These are phyloP conservation scores for Aspergillus pseudoviridinutans DNA, from an alignment of 2,329 filamentous ascomycete species.

Conservation along the genomic window DNA sequence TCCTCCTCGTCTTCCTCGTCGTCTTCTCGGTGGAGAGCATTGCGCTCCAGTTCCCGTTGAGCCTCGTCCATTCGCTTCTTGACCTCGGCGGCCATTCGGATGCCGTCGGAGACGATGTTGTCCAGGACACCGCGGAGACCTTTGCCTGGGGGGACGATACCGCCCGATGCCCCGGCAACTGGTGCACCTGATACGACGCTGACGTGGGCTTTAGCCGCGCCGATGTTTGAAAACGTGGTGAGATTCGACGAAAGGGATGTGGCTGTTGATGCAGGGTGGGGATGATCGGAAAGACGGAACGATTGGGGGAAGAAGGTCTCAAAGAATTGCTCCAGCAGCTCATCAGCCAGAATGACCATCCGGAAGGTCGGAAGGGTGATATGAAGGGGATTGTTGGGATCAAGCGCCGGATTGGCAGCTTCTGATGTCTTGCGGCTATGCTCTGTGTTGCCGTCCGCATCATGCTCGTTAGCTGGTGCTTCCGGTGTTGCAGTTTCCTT, in stretches of 20 bases:
- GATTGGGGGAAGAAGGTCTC: slow-evolving; percentile 92
- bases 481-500: slow-evolving; percentile 16
- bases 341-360: slow-evolving; percentile 96
- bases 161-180: slow-evolving; percentile 50
- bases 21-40: slow-evolving; percentile 62
- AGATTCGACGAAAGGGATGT: slow-evolving; percentile 63
- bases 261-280: slow-evolving; percentile 44
- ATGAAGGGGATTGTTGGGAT: slow-evolving; percentile 87
- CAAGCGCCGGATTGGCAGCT: slow-evolving; percentile 82
- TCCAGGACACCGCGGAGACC: slow-evolving; percentile 89
- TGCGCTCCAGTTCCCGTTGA: slow-evolving; percentile 83
- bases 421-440: slow-evolving; percentile 63
- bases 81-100: slow-evolving; percentile 92
- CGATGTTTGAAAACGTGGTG: slow-evolving; percentile 77
- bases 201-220: slow-evolving; percentile 43
- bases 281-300: slow-evolving; percentile 75
- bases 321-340: slow-evolving; percentile 94
- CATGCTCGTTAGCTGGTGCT: slow-evolving; percentile 12
- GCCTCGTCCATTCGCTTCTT: slow-evolving; percentile 91
- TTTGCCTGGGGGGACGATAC: slow-evolving; percentile 62
- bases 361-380: slow-evolving; percentile 97
- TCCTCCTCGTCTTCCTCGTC: slow-evolving; percentile 70
- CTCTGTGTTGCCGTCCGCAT: slow-evolving; percentile 26
- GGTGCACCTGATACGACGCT: slow-evolving; percentile 35
- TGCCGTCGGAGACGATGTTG: slow-evolving; percentile 95